phyloP scores from a whole-genome alignment of 2,329 filamentous ascomycete species.

The Exserohilum rostratum region DNA sequence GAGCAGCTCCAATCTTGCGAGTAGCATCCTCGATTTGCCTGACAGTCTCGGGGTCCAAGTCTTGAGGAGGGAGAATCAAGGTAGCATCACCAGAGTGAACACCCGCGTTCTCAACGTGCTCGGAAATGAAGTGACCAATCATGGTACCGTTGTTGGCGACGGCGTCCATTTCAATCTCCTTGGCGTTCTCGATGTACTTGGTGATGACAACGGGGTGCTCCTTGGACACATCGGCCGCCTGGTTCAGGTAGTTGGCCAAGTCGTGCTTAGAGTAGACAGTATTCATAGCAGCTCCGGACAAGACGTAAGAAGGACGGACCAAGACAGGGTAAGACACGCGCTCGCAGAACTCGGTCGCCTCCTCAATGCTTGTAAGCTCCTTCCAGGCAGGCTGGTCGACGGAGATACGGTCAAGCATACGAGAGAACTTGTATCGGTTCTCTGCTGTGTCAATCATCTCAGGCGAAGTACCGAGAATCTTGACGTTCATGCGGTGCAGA shows the following conservation, averaged over 20 bases:
- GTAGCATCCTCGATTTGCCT: slow-evolving; percentile 92
- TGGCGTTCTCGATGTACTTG: slow-evolving; percentile 99
- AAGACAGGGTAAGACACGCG: slow-evolving; percentile 91
- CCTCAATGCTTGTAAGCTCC: slow-evolving; percentile 91
- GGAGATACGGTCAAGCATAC: slow-evolving; percentile 92
- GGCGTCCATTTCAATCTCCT: slow-evolving; percentile 99
- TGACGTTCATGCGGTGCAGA: slow-evolving; percentile 85
- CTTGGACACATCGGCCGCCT: slow-evolving; percentile 90
- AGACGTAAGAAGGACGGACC: slow-evolving; percentile 93
- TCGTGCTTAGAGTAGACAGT: slow-evolving; percentile 97
- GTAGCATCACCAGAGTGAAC: slow-evolving; percentile 98
- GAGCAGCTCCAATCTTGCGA: slow-evolving; percentile 87
- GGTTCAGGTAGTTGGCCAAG: slow-evolving; percentile 82
- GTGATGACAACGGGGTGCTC: slow-evolving; percentile 98
- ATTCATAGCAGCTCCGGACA: slow-evolving; percentile 98
- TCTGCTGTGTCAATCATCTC: slow-evolving; percentile 99
- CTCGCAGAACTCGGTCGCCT: slow-evolving; percentile 85
- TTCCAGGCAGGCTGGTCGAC: slow-evolving; percentile 99
- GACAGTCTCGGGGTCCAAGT: slow-evolving; percentile 84
- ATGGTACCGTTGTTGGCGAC: slow-evolving; percentile 89
- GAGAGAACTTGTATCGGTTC: slow-evolving; percentile 98
- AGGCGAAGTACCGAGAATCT: slow-evolving; percentile 91
- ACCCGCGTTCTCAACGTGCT: slow-evolving; percentile 98
- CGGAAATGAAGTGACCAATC: slow-evolving; percentile 95
- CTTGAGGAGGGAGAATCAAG: slow-evolving; percentile 91